phyloP scores from a whole-genome alignment of 2,329 filamentous ascomycete species.

The Cladosporium cucumerinum region DNA sequence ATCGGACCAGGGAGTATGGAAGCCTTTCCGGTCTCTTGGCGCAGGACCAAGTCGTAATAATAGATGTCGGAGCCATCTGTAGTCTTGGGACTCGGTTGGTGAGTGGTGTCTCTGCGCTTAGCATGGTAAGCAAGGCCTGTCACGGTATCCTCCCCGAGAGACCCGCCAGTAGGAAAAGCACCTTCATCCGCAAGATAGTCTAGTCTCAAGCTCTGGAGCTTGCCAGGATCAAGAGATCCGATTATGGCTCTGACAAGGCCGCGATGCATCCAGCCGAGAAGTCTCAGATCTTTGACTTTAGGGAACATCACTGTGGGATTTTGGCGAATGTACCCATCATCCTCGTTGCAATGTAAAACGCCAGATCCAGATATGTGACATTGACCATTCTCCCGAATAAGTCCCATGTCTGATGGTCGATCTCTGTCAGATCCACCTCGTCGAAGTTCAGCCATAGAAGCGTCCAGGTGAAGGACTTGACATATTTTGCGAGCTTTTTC shows the following conservation, averaged over 20 bases:
- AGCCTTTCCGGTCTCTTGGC: conserved; percentile 17
- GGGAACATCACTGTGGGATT: conserved; percentile 17
- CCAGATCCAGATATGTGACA: conserved; percentile 17
- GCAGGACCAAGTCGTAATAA: conserved; percentile 10
- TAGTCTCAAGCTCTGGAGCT: conserved; percentile 16
- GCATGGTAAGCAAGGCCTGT: neutral
- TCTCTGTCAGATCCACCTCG: neutral
- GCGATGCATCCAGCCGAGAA: conserved; percentile 19
- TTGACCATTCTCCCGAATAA: conserved; percentile 14
- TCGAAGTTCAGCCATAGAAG: conserved; percentile 16
- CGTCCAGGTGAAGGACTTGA: conserved; percentile 19
- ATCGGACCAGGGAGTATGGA: conserved; percentile 17
- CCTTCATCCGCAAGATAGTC: conserved; percentile 18
- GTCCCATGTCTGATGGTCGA: conserved; percentile 18
- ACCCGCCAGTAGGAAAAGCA: conserved; percentile 8
- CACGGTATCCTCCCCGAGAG: neutral
- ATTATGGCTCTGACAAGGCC: conserved; percentile 16
- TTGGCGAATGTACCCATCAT: conserved; percentile 9
- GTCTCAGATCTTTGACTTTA: conserved; percentile 17
- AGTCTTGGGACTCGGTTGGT: too few species aligned
- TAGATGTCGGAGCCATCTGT: conserved; percentile 11
- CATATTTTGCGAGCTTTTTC: conserved; percentile 14
- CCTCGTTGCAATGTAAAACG: conserved; percentile 12
- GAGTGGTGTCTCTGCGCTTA: too few species aligned
- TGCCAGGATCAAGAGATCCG: conserved; percentile 6